These are phyloP conservation scores for Tetracentron sinense DNA, from an alignment of 164 flowering plant species.

Conservation along the genomic window DNA sequence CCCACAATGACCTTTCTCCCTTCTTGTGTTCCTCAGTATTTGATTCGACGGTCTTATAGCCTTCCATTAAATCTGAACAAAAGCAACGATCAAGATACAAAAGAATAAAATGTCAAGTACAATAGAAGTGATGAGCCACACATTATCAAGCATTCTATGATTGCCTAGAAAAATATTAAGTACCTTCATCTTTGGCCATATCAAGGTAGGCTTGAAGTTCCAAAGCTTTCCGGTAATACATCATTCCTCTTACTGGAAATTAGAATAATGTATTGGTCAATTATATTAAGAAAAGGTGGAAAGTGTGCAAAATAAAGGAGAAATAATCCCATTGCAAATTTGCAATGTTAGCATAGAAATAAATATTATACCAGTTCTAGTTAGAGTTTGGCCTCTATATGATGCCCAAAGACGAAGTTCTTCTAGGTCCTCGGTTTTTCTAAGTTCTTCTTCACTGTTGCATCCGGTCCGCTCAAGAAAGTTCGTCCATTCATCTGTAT, in stretches of 20 bases:
- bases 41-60: constrained; percentile 65
- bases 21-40: constrained; percentile 54
- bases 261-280: constrained; percentile 1
- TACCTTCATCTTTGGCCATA: constrained; percentile 91
- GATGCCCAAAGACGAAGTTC: constrained; percentile 96
- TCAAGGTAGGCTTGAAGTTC: constrained; percentile 98
- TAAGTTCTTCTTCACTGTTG: constrained; percentile 62
- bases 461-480: constrained; percentile 68
- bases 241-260: constrained; percentile 94
- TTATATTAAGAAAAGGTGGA: constrained; percentile 1
- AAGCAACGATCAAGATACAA: neutral
- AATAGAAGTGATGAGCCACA: neutral
- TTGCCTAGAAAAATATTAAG: constrained; percentile 2
- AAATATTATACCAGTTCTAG: constrained; percentile 66
- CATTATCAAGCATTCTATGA: neutral
- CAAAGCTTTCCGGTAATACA: constrained; percentile 94
- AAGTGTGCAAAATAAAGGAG: neutral
- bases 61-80: constrained; percentile 57
- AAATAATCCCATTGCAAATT: neutral
- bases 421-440: constrained; percentile 42
- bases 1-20: constrained; percentile 54
- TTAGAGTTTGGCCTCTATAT: constrained; percentile 90
- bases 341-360: neutral
- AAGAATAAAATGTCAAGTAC: no score
- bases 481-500: constrained; percentile 89